Evolutionary conservation across 345 rosid species (phyloP).

Genomic region (Linum lewisii): DNA sequence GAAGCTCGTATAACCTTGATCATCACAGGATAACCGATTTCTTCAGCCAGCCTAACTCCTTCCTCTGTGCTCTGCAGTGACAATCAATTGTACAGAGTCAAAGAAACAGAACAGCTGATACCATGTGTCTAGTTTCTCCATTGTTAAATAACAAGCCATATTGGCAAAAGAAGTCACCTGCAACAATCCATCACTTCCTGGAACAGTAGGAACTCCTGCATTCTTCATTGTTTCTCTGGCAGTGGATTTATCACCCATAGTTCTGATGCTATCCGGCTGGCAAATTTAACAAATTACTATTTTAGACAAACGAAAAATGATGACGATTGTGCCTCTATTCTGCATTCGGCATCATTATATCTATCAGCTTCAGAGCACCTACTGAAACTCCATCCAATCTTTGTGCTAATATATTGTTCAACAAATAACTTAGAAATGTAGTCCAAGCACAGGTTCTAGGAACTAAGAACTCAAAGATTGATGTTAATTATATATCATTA

Average conservation of each 20-base stretch:
- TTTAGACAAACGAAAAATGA: neutral
- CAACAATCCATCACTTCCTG: constrained; percentile 93
- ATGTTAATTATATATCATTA: no score
- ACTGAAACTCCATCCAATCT: no score
- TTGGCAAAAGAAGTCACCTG: constrained; percentile 36
- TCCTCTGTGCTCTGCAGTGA: constrained; percentile 79
- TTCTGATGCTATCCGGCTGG: constrained; percentile 95
- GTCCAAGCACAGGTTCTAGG: no score
- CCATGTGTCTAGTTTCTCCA: neutral
- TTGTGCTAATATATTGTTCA: no score
- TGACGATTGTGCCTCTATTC: neutral
- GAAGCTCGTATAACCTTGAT: constrained; percentile 54
- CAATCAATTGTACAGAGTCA: constrained; percentile 6
- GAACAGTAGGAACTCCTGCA: constrained; percentile 97
- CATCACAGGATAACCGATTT: constrained; percentile 96
- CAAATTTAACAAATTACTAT: constrained; percentile 9
- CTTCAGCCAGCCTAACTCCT: constrained; percentile 66
- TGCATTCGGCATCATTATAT: neutral
- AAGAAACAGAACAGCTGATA: neutral
- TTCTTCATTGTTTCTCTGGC: constrained; percentile 99
- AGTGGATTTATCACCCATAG: constrained; percentile 97
- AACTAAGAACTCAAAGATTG: no score
- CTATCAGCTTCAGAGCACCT: neutral
- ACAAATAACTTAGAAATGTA: no score
- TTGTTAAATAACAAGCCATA: constrained; percentile 8